Base-by-base conservation (phyloP, 345 rosid genomes). In the Hypericum perforatum region DNA sequence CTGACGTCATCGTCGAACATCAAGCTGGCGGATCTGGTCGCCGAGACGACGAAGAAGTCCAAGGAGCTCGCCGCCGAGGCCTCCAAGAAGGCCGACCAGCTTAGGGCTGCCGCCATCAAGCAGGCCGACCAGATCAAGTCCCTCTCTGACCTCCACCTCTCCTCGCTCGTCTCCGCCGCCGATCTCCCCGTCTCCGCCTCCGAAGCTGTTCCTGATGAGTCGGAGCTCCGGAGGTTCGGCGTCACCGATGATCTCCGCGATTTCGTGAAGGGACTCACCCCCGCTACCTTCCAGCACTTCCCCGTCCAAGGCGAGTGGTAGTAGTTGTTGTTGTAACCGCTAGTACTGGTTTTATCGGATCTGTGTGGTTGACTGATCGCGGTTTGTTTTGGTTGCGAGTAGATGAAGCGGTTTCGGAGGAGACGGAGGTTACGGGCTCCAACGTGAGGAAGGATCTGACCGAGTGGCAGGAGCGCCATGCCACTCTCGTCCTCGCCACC, bases 361-460 rank as follows among this genome's bases (percentile, higher is more conserved):
- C 41, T 39, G 10, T 43, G 48, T 36, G 49, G 43, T 8, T 7
- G 47, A 6, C n/a, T 8, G 36, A 16, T 39, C 9, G 22, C 43
- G 41, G 37, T 13, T 8, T 41, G 51, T 45, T 65, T 58, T 58
- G 16, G 49, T 52, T 9, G 38, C 16, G 51, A 36, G 63, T 16
- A 49, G 52, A 57, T 53, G 52, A 68, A 79, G 89, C 78, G 67
- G 82, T 76, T 69, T 66, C 76, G 7, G 76, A 69, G 37, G 61
- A 76, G 59, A 72, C 71, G 8, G 67, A 79, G 56, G 71, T 77
- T 66, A 49, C 71, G 0, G 64, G 64, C 59, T 79, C 85, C 32
- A 82, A 82, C 61, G 72, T 82, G 41, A 70, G 75, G 49, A 70
- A 76, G 70, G 89, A 82, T 73, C 89, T 76, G 56, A 74, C 74